Base-by-base conservation (phyloP, 2,329 filamentous ascomycete genomes). In the Dactylellina haptotyla region DNA sequence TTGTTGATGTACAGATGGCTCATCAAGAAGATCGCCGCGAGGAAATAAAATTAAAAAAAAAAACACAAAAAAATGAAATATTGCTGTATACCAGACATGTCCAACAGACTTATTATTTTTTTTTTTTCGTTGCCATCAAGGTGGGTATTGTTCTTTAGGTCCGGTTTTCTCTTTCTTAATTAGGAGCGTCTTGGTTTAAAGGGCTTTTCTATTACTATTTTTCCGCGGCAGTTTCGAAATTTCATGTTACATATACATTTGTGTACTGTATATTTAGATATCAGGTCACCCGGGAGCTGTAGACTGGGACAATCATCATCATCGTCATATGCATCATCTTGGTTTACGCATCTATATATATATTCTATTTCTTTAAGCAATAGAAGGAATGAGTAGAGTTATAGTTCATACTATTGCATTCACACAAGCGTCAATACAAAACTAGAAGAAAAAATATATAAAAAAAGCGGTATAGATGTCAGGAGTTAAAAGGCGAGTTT, bases 1-100 rank as follows among this genome's bases (percentile, higher is more conserved):
- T 84, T 97, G 75, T 25, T 72, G 54, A 72, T 72, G 67, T 72
- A 72, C 28, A 64, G 67, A 46, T 72, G 53, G 43, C 45, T 72
- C 16, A 25, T 65, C 12, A 45, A 54, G 53, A 64, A 64, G 67
- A 20, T 61, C 32, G 59, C 28, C 12, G 23, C 34, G 23, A 51
- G 37, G 18, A 64, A 59, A 34, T 58, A 59, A 67, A 10, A 25
- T 18, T 14, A n/a, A n/a, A 37, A 37, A 37, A 2, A 37, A 37
- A 37, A 37, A 10, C 2, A 37, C 10, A 37, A 10, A 37, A 37
- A 37, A 37, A 37, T 4, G n/a, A 50, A 61, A 30, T 10, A 12
- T 20, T 43, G 8, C 39, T 43, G 16, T 4, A 9, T n/a, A 12
- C 8, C 5, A 28, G 46, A n/a, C 23, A 16, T 28, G n/a, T 3